phyloP scores from a whole-genome alignment of 257 asterid species.

The Plantago elongata region DNA sequence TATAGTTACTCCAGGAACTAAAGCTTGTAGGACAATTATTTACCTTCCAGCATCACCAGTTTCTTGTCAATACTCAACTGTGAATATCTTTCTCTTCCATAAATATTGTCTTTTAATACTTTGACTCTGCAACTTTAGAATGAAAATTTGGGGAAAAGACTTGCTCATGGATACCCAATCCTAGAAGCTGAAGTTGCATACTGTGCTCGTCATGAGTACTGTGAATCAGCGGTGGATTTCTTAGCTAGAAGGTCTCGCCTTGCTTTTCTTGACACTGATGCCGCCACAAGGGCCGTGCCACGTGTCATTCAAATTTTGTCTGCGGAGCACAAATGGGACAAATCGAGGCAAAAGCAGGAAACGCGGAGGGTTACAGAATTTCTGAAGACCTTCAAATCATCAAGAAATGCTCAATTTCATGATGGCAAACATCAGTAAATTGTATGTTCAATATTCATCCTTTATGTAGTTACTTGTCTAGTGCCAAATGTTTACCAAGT shows the following conservation, averaged over 20 bases:
- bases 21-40: too few species aligned
- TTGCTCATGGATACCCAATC: slow-evolving; percentile 96
- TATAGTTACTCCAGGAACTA: too few species aligned
- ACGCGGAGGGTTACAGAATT: slow-evolving; percentile 53
- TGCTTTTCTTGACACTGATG: slow-evolving; percentile 95
- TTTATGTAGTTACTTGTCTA: background rate
- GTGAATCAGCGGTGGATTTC: slow-evolving; percentile 93
- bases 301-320: slow-evolving; percentile 73
- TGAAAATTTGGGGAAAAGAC: slow-evolving; percentile 89
- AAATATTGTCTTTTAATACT: background rate
- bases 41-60: too few species aligned
- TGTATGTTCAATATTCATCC: background rate
- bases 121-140: slow-evolving; percentile 36
- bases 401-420: slow-evolving; percentile 80
- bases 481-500: background rate
- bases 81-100: background rate
- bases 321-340: slow-evolving; percentile 86
- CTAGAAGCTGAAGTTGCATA: slow-evolving; percentile 98
- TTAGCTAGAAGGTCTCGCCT: slow-evolving; percentile 94
- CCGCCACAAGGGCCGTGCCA: slow-evolving; percentile 81
- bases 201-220: slow-evolving; percentile 90
- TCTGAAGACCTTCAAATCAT: slow-evolving; percentile 88
- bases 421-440: slow-evolving; percentile 82
- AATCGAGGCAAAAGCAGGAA: slow-evolving; percentile 68
- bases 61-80: too few species aligned